Evolutionary conservation across 2,329 filamentous ascomycete genomes (phyloP), one percentile per base, ranked within the genome.

Genomic region (Arthrobotrys conoides): DNA sequence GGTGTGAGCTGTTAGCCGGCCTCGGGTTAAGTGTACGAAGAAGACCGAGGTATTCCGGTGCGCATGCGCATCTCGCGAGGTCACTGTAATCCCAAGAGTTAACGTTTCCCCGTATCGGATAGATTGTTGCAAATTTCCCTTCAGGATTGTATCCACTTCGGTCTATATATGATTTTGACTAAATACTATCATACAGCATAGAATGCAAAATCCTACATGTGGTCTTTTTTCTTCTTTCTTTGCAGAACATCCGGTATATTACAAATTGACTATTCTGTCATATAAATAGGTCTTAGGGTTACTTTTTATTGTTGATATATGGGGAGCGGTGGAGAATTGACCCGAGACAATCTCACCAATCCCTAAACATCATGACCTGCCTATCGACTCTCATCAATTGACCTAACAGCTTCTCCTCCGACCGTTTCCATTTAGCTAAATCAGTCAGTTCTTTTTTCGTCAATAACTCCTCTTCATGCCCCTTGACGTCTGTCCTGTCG

Each of bases 361-460:
- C 96, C 80, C 92, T 88, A 81, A 98, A 88, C 12, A 96, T 88
- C 27, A 91, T 91, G 57, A 98, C 91, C 81, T 97, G 87, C 66
- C 96, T 92, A 85, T 99, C 96, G 81, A 97, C 87, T 78, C 93
- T 88, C 83, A 89, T 89, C 10, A 97, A 87, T 84, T 97, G 93
- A 0, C 90, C 90, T 41, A 96, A 86, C 46, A 99, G 86, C 85
- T 91, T 91, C 82, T 91, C 90, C 81, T 91, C 89, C 72, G 87
- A 86, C 61, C 88, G 86, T 68, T 86, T 87, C 89, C 89, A 91
- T 67, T 86, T 86, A 83, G 91, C 89, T 78, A 94, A 86, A 44
- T 89, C 89, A 80, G 91, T 86, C 83, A 93, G 89, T 83, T 97
- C 93, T 67, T 90, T 89, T 41, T 90, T 88, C 33, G 89, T 91